Base-by-base conservation (phyloP, 2,329 filamentous ascomycete species). In the Penicillium concentricum region DNA sequence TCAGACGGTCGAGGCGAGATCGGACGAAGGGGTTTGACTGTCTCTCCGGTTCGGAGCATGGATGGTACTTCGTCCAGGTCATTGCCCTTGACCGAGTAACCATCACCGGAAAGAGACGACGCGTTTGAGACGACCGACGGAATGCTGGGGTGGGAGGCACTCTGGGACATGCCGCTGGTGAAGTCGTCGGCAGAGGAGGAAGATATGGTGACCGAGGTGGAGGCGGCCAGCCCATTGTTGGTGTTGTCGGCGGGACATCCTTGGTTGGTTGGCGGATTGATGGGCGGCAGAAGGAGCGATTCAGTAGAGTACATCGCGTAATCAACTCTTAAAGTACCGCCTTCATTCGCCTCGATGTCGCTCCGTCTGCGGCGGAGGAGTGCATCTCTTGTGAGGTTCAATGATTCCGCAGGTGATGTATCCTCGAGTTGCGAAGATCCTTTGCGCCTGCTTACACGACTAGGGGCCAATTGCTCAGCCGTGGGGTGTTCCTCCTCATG, bases 81-180 rank as follows among this genome's bases (percentile, higher is more conserved):
- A 48, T 65, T 65, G 28, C 65, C 60, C 45, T 65, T 65, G 41
- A 51, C 52, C 16, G 66, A 65, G 18, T 59, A 63, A 0, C 71
- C 70, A 51, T 78, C 76, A 8, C 71, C 73, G 12, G 76, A 79
- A 26, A 78, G 70, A 22, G 78, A 79, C 0, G 78, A 79, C 13
- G 76, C 77, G 28, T 75, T 76, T 0, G 77, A 79, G 16, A 76
- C 62, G 16, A 78, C 75, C 12, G 77, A 76, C 4, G 76, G 76
- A 34, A 79, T 78, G 60, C 77, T 79, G 5, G 76, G 77, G 58
- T 79, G 76, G 9, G 78, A 79, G 39, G 76, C 74, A 61, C 75
- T 78, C 50, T 78, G 76, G 28, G 77, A 79, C 65, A 79, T 78
- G 49, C 76, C 77, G 46, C 77, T 79, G 34, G 72, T 73, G 42